These are phyloP conservation scores for Collybia mongolica DNA, from an alignment of 768 basidiomycete genomes.

Conservation along the genomic window DNA sequence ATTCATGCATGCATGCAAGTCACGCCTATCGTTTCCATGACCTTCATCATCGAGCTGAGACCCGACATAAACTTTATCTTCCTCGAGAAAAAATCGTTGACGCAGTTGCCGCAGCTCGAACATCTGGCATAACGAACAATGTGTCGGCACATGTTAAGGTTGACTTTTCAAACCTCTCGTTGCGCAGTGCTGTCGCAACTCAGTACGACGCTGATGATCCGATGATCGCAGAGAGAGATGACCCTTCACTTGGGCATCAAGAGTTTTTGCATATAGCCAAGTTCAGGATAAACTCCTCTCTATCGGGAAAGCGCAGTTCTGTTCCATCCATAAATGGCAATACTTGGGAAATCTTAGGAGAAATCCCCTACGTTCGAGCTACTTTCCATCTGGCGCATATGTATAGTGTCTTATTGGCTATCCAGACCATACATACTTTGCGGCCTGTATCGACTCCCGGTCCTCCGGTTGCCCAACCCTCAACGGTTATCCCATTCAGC, in stretches of 20 bases:
- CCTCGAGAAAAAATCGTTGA: constrained; percentile 50
- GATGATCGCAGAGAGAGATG: constrained; percentile 52
- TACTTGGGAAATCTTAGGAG: constrained; percentile 43
- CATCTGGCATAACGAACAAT: constrained; percentile 28
- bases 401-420: constrained; percentile 68
- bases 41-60: constrained; percentile 34
- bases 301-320: constrained; percentile 23
- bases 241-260: constrained; percentile 36
- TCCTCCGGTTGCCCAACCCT: constrained; percentile 4
- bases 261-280: constrained; percentile 44
- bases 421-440: constrained; percentile 48
- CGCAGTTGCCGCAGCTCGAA: constrained; percentile 39
- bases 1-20: constrained; percentile 46
- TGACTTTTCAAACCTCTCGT: constrained; percentile 42
- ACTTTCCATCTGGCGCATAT: constrained; percentile 63
- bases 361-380: constrained; percentile 51
- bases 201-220: constrained; percentile 69
- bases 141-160: constrained; percentile 42
- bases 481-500: constrained; percentile 19
- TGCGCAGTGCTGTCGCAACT: constrained; percentile 67
- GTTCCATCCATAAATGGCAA: constrained; percentile 26
- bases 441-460: constrained; percentile 14
- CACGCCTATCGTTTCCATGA: constrained; percentile 37
- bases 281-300: constrained; percentile 23
- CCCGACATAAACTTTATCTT: constrained; percentile 54